phyloP scores from a whole-genome alignment of 179 eudicot genomes.

The Silene coronaria region DNA sequence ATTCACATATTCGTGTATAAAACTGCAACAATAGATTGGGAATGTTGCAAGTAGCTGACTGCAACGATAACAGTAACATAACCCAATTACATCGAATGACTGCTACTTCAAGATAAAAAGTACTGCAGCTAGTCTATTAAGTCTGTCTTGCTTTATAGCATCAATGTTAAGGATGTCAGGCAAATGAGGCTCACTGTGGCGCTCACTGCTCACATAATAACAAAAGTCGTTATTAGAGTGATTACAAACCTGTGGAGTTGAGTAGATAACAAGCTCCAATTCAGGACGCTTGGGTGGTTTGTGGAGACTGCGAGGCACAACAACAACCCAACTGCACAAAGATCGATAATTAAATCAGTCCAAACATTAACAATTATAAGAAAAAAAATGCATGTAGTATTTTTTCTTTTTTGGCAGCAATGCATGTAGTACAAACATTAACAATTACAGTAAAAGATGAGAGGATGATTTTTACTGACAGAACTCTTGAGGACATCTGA shows the following conservation, averaged over 20 bases:
- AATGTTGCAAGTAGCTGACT: neutral
- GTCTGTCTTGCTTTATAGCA: too few species aligned
- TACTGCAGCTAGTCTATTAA: neutral
- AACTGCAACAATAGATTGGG: too few species aligned
- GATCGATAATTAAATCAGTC: neutral
- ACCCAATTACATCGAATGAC: too few species aligned
- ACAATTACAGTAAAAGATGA: neutral
- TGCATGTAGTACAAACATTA: neutral
- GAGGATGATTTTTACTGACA: conserved; percentile 42
- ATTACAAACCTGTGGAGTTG: conserved; percentile 47
- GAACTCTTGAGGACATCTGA: conserved; percentile 51
- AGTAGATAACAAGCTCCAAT: conserved; percentile 72
- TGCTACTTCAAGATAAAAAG: too few species aligned
- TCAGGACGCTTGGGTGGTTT: conserved; percentile 45
- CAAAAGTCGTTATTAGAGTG: too few species aligned
- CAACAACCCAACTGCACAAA: conserved; percentile 63
- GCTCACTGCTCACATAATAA: too few species aligned
- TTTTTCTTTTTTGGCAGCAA: too few species aligned
- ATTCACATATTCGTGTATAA: too few species aligned
- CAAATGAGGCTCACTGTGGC: too few species aligned
- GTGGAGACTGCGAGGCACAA: conserved; percentile 60
- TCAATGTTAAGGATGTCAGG: too few species aligned
- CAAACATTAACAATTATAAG: too few species aligned
- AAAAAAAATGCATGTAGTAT: neutral
- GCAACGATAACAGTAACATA: too few species aligned